Conservation (phyloP, 768 basidiomycete species). For the Mrakia frigida region DNA sequence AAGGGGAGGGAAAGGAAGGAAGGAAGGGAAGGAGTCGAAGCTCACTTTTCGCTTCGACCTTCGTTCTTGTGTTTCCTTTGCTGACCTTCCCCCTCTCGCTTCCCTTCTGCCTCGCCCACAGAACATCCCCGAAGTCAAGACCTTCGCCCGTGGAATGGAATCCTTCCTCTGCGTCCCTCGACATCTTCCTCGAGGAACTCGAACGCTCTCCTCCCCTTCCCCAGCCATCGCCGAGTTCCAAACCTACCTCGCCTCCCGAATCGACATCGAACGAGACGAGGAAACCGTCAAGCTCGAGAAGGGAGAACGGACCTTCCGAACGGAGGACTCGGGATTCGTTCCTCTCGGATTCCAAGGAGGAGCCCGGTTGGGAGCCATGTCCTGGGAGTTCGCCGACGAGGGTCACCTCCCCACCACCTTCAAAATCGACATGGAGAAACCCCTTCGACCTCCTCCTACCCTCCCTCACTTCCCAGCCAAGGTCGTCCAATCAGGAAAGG, state of each 20-base stretch:
- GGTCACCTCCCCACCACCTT: constrained; percentile 13
- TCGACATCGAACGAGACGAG: constrained; percentile 32
- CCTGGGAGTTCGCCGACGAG: constrained; percentile 29
- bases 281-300: constrained; percentile 19
- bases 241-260: constrained; percentile 23
- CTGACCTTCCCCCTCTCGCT: too few relatives aligned
- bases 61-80: background rate
- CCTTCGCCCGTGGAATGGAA: constrained; percentile 31
- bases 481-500: background rate
- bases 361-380: background rate
- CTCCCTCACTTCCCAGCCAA: constrained; percentile 23
- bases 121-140: constrained; percentile 8
- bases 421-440: constrained; percentile 31
- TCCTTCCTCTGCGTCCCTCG: constrained; percentile 24
- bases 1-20: background rate
- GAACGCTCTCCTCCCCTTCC: background rate
- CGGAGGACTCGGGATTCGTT: constrained; percentile 20
- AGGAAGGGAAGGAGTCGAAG: background rate
- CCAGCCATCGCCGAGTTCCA: constrained; percentile 14
- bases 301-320: constrained; percentile 14
- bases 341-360: background rate
- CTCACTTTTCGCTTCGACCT: background rate
- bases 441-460: constrained; percentile 19
- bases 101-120: background rate
- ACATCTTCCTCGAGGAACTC: background rate